phyloP scores from a whole-genome alignment of 208 protist species.

The Blechomonas ayalai region DNA sequence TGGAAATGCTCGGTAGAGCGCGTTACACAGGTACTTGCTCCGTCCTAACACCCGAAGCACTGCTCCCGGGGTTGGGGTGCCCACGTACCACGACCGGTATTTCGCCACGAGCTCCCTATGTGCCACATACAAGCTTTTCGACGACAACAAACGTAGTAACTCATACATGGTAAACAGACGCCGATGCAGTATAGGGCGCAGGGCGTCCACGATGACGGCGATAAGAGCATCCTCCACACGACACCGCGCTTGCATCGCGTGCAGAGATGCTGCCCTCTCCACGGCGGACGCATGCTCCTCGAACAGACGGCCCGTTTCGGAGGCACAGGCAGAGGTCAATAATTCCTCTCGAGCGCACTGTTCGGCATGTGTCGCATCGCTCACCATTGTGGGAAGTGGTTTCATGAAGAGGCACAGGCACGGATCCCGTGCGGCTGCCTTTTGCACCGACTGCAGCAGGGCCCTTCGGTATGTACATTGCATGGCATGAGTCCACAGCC shows the following conservation, averaged over 20 bases:
- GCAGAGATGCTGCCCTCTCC: conserved; percentile 3
- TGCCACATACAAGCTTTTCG: conserved; percentile 27
- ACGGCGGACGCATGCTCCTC: not conserved
- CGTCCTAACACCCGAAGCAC: conserved; percentile 53
- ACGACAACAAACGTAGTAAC: conserved; percentile 47
- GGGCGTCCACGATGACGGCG: conserved; percentile 25
- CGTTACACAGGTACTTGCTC: conserved; percentile 21
- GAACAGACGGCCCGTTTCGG: no score
- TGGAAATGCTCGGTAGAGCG: conserved; percentile 25
- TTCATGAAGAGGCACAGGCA: no score
- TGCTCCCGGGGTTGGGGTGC: conserved; percentile 34
- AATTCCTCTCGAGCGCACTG: no score
- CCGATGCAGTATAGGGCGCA: conserved; percentile 43
- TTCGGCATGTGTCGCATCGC: no score
- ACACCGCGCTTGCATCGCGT: conserved; percentile 7
- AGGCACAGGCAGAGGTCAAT: no score
- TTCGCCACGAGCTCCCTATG: conserved; percentile 26
- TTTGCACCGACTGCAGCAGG: no score
- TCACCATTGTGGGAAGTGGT: no score
- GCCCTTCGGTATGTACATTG: no score
- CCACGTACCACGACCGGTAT: conserved; percentile 53
- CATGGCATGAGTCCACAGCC: no score
- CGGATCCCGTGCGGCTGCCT: no score
- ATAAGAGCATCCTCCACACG: conserved; percentile 23
- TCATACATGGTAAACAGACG: conserved; percentile 69